These are phyloP conservation scores for Sarocladiaceae sp. DNA, from an alignment of 2,329 filamentous ascomycete species.

Conservation along the genomic window DNA sequence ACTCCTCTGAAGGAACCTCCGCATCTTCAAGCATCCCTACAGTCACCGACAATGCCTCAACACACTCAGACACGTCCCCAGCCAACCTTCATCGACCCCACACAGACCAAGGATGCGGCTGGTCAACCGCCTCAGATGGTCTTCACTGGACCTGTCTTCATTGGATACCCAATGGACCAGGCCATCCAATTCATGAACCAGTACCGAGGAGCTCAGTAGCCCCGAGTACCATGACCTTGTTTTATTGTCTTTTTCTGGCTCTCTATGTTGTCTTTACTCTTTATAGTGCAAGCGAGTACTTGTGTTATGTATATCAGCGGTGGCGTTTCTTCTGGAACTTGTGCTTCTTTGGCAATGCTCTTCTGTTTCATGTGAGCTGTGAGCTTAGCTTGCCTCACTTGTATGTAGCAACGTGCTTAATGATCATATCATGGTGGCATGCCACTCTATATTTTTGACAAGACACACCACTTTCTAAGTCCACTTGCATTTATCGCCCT, in stretches of 20 bases:
- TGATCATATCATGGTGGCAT: no score
- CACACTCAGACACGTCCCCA: constrained; percentile 21
- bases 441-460: no score
- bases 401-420: no score
- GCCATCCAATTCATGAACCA: constrained; percentile 69
- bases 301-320: constrained; percentile 1
- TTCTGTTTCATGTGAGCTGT: no score
- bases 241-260: constrained; percentile 11
- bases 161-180: constrained; percentile 82
- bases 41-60: constrained; percentile 18
- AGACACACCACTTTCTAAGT: no score
- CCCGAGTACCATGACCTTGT: constrained; percentile 9
- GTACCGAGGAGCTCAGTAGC: constrained; percentile 29
- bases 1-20: constrained; percentile 13
- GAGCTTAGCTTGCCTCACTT: no score
- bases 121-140: constrained; percentile 60
- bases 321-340: no score
- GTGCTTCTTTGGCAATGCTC: no score
- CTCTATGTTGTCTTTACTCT: constrained; percentile 11
- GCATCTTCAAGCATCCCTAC: constrained; percentile 10
- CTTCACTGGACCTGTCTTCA: constrained; percentile 90
- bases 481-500: no score
- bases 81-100: constrained; percentile 48
- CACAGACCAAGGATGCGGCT: constrained; percentile 23
- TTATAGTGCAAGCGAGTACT: constrained; percentile 11